Base-by-base conservation (phyloP, 2,329 filamentous ascomycete genomes). In the Colletotrichum filicis region DNA sequence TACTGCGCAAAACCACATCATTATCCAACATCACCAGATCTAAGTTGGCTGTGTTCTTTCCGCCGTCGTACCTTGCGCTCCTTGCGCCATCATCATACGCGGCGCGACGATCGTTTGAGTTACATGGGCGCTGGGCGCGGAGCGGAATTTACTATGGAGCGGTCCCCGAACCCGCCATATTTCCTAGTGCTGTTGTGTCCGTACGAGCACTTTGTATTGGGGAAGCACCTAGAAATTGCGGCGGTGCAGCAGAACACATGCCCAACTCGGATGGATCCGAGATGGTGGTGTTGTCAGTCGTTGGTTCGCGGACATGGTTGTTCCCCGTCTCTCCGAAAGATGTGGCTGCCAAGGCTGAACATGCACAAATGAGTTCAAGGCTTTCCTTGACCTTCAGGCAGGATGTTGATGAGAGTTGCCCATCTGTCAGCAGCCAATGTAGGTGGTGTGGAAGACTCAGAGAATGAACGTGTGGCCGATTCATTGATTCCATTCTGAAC, bases 251-350 rank as follows among this genome's bases (percentile, higher is more conserved):
- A 56, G n/a, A 35, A 28, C 26, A 57, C 22, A 62, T 52, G 46
- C 37, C 52, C 35, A 16, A 22, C 57, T 57, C 22, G 60, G 46
- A 28, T 67, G 37, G 66, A 58, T 46, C 62, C 52, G 62, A 37
- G 32, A 46, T 22, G 52, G 62, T 56, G 32, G 22, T 42, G 30
- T 24, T 64, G 19, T 12, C 28, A 19, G 14, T 56, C 35, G 46
- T 49, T 63, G 60, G 46, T 64, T 24, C 28, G 35, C 71, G 61
- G 66, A 66, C 71, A 71, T 73, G 71, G 71, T 62, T 65, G 35
- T 62, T 65, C 66, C 70, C 70, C 70, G 70, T 71, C 22, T 61
- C 53, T 30, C 37, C 49, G 59, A 55, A 30, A 46, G 61, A 14
- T 55, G 46, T n/a, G 6, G 60, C n/a, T 26, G 28, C 37, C 37